A percentile compares a stretch with the other conserved stretches of the same genome.
phyloP scores from a whole-genome alignment of 2,329 filamentous ascomycete genomes.

The Cephalotrichum gorgonifer region DNA sequence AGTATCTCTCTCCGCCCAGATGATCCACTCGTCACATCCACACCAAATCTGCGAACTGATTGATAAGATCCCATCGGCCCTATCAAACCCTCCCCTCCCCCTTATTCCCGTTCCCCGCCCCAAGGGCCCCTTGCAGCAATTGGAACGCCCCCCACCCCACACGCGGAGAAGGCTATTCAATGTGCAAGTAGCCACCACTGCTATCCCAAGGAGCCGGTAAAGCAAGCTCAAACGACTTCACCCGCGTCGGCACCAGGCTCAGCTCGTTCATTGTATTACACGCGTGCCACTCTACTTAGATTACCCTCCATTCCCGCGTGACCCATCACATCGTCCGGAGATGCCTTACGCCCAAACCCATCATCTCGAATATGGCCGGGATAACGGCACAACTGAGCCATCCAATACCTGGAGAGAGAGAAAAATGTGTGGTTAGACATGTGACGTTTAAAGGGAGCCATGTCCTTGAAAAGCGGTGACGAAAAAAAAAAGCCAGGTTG shows the following conservation, averaged over 20 bases:
- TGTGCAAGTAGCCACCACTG: too few species aligned
- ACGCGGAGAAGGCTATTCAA: too few species aligned
- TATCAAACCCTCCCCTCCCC: background rate
- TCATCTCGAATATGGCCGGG: constrained; percentile 59
- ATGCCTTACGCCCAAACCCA: constrained; percentile 38
- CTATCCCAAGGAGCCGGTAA: too few species aligned
- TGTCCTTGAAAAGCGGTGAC: background rate
- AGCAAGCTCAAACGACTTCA: too few species aligned
- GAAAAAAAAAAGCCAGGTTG: constrained; percentile 10
- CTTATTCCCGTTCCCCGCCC: background rate
- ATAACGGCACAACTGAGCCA: constrained; percentile 71
- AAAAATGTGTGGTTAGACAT: too few species aligned
- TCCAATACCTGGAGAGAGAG: constrained; percentile 54
- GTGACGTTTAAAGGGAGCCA: too few species aligned
- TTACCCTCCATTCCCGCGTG: too few species aligned
- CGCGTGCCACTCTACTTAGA: background rate
- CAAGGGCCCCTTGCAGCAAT: background rate
- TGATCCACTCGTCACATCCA: background rate
- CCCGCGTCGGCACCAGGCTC: too few species aligned
- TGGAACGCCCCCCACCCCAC: too few species aligned
- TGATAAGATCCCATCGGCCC: background rate
- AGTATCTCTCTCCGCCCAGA: too few species aligned
- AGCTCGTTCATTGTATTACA: background rate
- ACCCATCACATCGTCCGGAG: constrained; percentile 12
- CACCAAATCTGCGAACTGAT: background rate